Evolutionary conservation across 208 protist genomes (phyloP).

Genomic region (Trypanosomatidae sp.): DNA sequence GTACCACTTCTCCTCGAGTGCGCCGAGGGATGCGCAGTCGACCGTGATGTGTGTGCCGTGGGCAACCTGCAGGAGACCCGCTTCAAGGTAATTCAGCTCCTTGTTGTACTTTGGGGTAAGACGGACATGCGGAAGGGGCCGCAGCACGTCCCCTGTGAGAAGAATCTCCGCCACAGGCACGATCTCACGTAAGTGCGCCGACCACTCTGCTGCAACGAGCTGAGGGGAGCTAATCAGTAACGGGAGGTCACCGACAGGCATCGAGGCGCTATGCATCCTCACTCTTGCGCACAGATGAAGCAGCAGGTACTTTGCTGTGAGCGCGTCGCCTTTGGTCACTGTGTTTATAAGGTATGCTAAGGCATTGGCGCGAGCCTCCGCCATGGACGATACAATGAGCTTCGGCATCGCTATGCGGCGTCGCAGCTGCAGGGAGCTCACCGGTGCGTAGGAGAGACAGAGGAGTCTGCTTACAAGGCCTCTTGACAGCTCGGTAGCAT

Average conservation of each 20-base stretch:
- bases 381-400: background rate
- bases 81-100: constrained; percentile 55
- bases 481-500: constrained; percentile 41
- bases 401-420: background rate
- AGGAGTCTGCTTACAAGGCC: constrained; percentile 54
- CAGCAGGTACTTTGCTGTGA: constrained; percentile 70
- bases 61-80: constrained; percentile 72
- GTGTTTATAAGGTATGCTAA: constrained; percentile 26
- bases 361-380: background rate
- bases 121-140: constrained; percentile 2
- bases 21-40: constrained; percentile 41
- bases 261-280: constrained; percentile 38
- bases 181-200: constrained; percentile 36
- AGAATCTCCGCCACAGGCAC: constrained; percentile 59
- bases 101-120: constrained; percentile 51
- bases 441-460: constrained; percentile 25
- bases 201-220: constrained; percentile 41
- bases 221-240: constrained; percentile 41
- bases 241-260: constrained; percentile 79
- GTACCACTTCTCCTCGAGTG: constrained; percentile 24
- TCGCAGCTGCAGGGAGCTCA: constrained; percentile 9
- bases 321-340: constrained; percentile 54
- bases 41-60: constrained; percentile 85
- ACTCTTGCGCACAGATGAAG: constrained; percentile 72
- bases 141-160: constrained; percentile 24